Percentiles rank a stretch among this genome's conserved stretches.
Evolutionary conservation across 306 rosid species (phyloP).

Genomic region (Biancaea sappan): DNA sequence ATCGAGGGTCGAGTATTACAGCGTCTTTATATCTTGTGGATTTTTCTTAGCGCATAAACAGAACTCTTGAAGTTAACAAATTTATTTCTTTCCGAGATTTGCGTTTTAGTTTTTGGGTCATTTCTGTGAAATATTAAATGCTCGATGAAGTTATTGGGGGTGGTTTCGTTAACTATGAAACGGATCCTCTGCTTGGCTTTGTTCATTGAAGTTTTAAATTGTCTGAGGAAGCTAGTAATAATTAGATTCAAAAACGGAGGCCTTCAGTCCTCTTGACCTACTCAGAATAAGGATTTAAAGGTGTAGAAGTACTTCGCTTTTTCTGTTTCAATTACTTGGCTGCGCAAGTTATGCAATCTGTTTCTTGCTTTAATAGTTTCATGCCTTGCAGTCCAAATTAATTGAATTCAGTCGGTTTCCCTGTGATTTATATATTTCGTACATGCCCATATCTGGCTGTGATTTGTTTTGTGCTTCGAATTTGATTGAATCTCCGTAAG

Average conservation of each 20-base stretch:
- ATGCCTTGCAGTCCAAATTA: neutral
- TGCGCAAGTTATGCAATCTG: neutral
- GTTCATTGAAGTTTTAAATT: neutral
- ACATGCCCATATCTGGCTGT: neutral
- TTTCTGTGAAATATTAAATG: neutral
- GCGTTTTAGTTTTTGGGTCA: neutral
- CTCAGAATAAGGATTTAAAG: neutral
- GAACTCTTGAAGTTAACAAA: neutral
- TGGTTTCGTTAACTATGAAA: neutral
- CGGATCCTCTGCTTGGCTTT: no score
- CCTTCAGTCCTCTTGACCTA: neutral
- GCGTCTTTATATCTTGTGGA: neutral
- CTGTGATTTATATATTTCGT: no score
- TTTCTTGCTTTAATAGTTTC: neutral
- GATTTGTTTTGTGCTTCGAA: constrained; percentile 13
- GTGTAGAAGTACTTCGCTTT: neutral
- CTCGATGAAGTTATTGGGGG: neutral
- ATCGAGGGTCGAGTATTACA: neutral
- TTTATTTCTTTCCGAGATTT: neutral
- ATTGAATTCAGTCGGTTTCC: neutral
- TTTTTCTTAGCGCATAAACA: neutral
- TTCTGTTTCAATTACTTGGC: neutral
- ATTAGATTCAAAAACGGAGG: neutral
- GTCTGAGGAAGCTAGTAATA: neutral
- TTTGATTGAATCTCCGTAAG: neutral